These are phyloP conservation scores for Luzula sylvatica DNA, from an alignment of 176 grass and related monocot genomes.

Conservation along the genomic window DNA sequence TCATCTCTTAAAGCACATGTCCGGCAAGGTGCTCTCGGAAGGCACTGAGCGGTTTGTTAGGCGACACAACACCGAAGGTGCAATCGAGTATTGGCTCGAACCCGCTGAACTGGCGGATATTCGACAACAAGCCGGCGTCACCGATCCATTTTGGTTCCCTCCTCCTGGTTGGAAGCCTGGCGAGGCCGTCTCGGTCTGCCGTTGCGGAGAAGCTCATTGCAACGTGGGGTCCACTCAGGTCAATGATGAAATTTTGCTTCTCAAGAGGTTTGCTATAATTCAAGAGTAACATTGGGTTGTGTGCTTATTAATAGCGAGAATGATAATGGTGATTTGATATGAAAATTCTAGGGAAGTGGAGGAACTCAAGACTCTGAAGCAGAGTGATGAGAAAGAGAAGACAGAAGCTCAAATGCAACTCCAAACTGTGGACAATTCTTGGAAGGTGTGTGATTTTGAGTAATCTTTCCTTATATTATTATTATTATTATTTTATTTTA, in stretches of 20 bases:
- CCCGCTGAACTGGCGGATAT: conserved; percentile 38
- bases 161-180: conserved; percentile 55
- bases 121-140: conserved; percentile 33
- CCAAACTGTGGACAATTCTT: conserved; percentile 1
- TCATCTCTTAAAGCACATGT: conserved; percentile 59
- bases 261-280: conserved; percentile 16
- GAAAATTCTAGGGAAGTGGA: conserved; percentile 11
- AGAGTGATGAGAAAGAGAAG: not conserved
- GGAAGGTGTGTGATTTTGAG: not conserved
- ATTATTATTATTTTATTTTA: not conserved
- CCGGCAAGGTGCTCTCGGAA: conserved; percentile 28
- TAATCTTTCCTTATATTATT: not conserved
- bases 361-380: conserved; percentile 9
- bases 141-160: conserved; percentile 48
- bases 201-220: not conserved
- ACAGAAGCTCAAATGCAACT: conserved; percentile 2
- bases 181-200: conserved; percentile 27
- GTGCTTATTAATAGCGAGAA: not conserved
- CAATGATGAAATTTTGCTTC: conserved; percentile 13
- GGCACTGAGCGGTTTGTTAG: conserved; percentile 36
- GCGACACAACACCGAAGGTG: conserved; percentile 43
- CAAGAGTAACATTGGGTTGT: not conserved
- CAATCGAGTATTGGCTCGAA: conserved; percentile 72
- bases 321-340: not conserved
- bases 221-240: not conserved